Conservation (phyloP, 2,329 filamentous ascomycete genomes). For the Penicillium sp. region DNA sequence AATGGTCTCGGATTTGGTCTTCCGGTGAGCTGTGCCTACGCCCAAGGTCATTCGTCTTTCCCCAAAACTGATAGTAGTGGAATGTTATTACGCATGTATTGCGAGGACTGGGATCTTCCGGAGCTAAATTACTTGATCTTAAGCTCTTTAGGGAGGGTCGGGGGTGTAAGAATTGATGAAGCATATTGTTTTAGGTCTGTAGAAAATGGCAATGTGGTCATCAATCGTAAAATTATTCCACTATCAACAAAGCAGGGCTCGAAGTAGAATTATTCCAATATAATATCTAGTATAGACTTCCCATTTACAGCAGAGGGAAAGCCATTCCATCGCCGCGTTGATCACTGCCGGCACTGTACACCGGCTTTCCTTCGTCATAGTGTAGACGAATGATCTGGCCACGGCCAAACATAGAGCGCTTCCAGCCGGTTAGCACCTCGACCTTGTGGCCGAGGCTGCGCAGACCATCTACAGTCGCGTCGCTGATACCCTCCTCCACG, state of each 20-base stretch:
- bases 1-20: constrained; percentile 5
- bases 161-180: not conserved
- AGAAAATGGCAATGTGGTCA: not conserved
- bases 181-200: not conserved
- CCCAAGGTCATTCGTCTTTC: not conserved
- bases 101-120: not conserved
- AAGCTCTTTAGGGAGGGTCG: not conserved
- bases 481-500: constrained; percentile 28
- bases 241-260: not conserved
- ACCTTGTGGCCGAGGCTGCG: constrained; percentile 26
- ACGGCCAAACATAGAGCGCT: constrained; percentile 26
- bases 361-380: constrained; percentile 71
- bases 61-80: not conserved
- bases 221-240: not conserved
- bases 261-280: not conserved
- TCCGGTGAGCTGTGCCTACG: not conserved
- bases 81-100: not conserved
- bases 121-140: not conserved
- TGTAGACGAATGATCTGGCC: constrained; percentile 51
- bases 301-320: constrained; percentile 48
- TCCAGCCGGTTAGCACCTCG: constrained; percentile 24
- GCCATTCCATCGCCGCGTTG: constrained; percentile 79
- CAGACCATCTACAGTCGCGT: constrained; percentile 23
- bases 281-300: not conserved
- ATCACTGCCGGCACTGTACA: constrained; percentile 92